phyloP scores from a whole-genome alignment of 495 filamentous ascomycete species.

The Lasiosphaeris hirsuta region DNA sequence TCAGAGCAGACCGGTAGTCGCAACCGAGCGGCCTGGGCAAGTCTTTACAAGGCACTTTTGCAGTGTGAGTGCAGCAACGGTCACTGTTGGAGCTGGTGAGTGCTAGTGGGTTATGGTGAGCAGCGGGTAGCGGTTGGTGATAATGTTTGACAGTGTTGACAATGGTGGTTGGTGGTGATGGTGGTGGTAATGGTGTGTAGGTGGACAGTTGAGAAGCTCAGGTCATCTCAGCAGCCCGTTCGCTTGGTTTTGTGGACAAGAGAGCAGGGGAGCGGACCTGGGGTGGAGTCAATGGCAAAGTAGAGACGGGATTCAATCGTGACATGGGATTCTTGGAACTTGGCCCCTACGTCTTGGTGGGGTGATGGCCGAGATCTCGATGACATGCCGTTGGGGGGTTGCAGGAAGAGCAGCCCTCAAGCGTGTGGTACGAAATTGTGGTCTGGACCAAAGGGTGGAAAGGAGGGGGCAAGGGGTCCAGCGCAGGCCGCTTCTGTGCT shows the following conservation, averaged over 20 bases:
- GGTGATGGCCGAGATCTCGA: slow-evolving; percentile 32
- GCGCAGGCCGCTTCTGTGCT: neutral
- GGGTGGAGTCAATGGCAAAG: slow-evolving; percentile 29
- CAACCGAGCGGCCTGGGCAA: neutral
- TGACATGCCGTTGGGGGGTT: slow-evolving; percentile 29
- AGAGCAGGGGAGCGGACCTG: slow-evolving; percentile 9
- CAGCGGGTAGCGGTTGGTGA: too few relatives aligned
- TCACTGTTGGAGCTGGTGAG: too few relatives aligned
- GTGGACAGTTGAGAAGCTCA: neutral
- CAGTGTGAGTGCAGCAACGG: too few relatives aligned
- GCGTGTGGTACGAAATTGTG: slow-evolving; percentile 26
- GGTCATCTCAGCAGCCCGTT: neutral
- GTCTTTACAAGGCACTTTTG: neutral
- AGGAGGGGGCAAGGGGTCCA: slow-evolving; percentile 16
- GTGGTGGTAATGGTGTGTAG: neutral
- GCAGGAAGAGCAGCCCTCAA: slow-evolving; percentile 18
- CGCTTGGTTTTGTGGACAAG: slow-evolving; percentile 1
- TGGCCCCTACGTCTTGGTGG: slow-evolving; percentile 24
- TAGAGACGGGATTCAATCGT: slow-evolving; percentile 22
- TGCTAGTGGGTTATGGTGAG: too few relatives aligned
- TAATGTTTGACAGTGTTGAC: neutral
- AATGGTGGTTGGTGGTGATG: neutral
- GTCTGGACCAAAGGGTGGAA: too few relatives aligned
- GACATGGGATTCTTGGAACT: slow-evolving; percentile 32
- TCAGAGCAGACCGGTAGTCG: slow-evolving; percentile 15